These are phyloP conservation scores for Candida alai DNA, from an alignment of 805 yeast species.

Conservation along the genomic window DNA sequence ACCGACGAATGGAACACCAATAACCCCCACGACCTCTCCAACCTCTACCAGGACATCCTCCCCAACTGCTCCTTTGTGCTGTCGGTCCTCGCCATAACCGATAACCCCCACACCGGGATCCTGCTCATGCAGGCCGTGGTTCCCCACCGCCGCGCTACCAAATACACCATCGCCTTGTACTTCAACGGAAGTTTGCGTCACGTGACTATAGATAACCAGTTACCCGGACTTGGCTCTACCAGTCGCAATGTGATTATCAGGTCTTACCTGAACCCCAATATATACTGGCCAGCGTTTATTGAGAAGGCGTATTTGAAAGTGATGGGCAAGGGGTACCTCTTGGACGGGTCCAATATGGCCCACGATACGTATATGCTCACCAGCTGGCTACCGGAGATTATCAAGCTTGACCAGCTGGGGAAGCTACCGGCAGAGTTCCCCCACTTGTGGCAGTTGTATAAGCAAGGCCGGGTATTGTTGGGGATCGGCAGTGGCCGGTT, in stretches of 20 bases:
- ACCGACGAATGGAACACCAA: slow-evolving; percentile 44
- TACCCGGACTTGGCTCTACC: slow-evolving; percentile 35
- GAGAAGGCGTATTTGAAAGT: slow-evolving; percentile 74
- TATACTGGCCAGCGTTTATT: slow-evolving; percentile 66
- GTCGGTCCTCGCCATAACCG: slow-evolving; percentile 50
- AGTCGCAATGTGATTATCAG: slow-evolving; percentile 30
- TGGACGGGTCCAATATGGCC: slow-evolving; percentile 73
- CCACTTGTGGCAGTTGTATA: slow-evolving; percentile 22
- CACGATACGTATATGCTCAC: slow-evolving; percentile 60
- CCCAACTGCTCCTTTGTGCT: slow-evolving; percentile 77
- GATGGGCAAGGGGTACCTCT: slow-evolving; percentile 54
- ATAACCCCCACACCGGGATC: neutral
- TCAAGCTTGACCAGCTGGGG: slow-evolving; percentile 38
- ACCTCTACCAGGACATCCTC: slow-evolving; percentile 47
- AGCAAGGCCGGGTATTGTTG: slow-evolving; percentile 38
- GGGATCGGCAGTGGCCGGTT: slow-evolving; percentile 67
- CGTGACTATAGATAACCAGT: slow-evolving; percentile 43
- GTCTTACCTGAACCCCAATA: slow-evolving; percentile 27
- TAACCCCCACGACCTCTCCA: slow-evolving; percentile 14
- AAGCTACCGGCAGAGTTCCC: slow-evolving; percentile 20
- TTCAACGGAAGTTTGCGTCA: slow-evolving; percentile 53
- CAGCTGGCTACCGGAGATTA: slow-evolving; percentile 71
- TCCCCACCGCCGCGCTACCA: slow-evolving; percentile 20
- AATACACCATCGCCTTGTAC: slow-evolving; percentile 38
- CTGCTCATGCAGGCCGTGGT: slow-evolving; percentile 18